Base-by-base conservation (phyloP, 345 rosid genomes). In the Citrus unshiu region DNA sequence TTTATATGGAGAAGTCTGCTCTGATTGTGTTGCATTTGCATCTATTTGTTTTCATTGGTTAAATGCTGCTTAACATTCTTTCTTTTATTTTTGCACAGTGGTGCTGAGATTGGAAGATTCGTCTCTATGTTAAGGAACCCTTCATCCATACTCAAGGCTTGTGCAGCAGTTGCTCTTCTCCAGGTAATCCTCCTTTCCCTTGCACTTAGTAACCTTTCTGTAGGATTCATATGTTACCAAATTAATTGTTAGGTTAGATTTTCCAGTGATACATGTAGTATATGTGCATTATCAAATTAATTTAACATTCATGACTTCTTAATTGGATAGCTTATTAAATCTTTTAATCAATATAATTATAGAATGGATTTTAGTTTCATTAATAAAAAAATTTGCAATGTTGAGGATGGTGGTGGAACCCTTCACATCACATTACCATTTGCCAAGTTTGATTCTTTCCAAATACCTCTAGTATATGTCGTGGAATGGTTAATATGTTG, bases 81-180 rank as follows among this genome's bases (percentile, higher is more conserved):
- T 19, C 18, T n/a, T 61, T 32, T 10, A n/a, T 61, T 46, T 49
- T 68, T 39, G 35, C 18, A 12, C 46, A 84, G 89, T 60, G 85
- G 57, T 6, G 81, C 83, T 40, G 89, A 86, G 75, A 84, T 86
- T 46, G 81, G 83, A 61, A 84, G 87, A 84, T 84, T 86, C 70
- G 81, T 86, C 56, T 30, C 87, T 61, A 86, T 86, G 89, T 64
- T 86, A 60, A 74, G 89, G 49, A 86, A 82, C 75, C 81, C 83
- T 21, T 86, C 78, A 60, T 72, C 79, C 8, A 40, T 76, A 35
- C 82, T 86, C 10, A 84, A 76, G 77, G 65, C 83, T 0, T 86
- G 89, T 80, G 80, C 89, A 29, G 82, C 87, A 49, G 82, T 86
- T 34, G 87, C 89, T 58, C 87, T 86, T 80, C 79, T 86, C 63